Evolutionary conservation across 2,329 filamentous ascomycete species (phyloP).

Genomic region (Hymenoscyphus scutula): DNA sequence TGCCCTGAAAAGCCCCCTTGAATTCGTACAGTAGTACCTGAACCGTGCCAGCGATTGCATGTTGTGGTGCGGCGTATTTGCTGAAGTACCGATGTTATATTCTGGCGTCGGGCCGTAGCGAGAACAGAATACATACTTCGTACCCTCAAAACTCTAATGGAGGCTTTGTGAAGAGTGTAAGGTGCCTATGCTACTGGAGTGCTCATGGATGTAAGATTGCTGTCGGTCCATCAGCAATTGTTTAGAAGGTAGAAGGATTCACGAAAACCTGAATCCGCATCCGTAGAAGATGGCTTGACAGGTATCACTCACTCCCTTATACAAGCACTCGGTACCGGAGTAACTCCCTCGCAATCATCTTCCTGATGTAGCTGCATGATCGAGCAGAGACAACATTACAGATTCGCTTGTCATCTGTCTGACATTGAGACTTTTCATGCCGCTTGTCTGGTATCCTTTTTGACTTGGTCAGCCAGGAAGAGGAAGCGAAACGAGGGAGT

Average conservation of each 20-base stretch:
- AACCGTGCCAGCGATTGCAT: neutral
- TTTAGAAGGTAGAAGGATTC: neutral
- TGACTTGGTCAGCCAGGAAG: neutral
- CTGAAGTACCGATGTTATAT: neutral
- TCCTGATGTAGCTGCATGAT: neutral
- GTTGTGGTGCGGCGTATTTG: slow-evolving; percentile 4
- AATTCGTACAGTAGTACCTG: neutral
- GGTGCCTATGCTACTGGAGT: neutral
- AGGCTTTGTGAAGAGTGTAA: neutral
- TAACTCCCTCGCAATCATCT: neutral
- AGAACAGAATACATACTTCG: neutral
- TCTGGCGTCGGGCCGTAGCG: neutral
- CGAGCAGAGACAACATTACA: neutral
- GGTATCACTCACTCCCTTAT: neutral
- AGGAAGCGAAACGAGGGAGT: neutral
- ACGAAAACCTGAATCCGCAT: neutral
- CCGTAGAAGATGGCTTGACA: neutral
- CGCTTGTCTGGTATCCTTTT: neutral
- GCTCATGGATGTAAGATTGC: neutral
- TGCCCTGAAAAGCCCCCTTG: neutral
- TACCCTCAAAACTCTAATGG: neutral
- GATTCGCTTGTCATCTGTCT: neutral
- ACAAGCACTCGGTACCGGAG: neutral
- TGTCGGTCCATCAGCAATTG: neutral
- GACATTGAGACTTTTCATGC: neutral